Base-by-base conservation (phyloP, 2,329 filamentous ascomycete genomes). In the Calonectria pauciramosa region DNA sequence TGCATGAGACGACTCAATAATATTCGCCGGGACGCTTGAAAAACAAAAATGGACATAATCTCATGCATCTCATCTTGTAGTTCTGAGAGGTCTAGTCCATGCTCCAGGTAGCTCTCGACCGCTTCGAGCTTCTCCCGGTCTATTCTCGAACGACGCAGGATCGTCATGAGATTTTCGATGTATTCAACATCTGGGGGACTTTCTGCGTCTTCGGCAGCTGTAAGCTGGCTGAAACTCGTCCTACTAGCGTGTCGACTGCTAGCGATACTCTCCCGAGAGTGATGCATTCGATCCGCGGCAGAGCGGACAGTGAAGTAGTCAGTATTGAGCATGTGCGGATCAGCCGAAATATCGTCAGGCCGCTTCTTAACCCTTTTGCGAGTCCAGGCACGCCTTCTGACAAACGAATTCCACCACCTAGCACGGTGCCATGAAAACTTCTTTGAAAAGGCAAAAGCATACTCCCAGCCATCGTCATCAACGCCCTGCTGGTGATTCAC, bases 401-500 rank as follows among this genome's bases (percentile, higher is more conserved):
- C 97, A 82, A 96, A 99, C 1, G 95, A 98, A 83, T 96, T 96
- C 85, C 95, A 98, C 96, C 96, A 99, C 32, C 92, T 94, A 23
- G 94, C 94, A 4, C 93, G 93, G 84, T 99, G 97, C 97, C 97
- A 99, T 3, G 92, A 91, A 78, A 94, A 95, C 52, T 86, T 88
- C 74, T 90, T 91, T 77, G 88, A 88, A 82, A 99, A 99, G 78
- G 94, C 93, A 83, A 98, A 96, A 20, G 95, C 97, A 85, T 99
- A 99, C 83, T 98, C 94, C 97, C 97, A 99, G 4, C 97, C 97
- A 76, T 96, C 94, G 76, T 96, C 94, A 81, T 99, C 97, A 47
- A 85, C 80, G 73, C 94, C 93, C 3, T 94, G 91, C 87, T 96
- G 95, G 90, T 95, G 87, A 73, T 91, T 90, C 78, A 94, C 81